Evolutionary conservation across 78 protist species (phyloP).

Genomic region (Dictyostelium brefeldianum): DNA sequence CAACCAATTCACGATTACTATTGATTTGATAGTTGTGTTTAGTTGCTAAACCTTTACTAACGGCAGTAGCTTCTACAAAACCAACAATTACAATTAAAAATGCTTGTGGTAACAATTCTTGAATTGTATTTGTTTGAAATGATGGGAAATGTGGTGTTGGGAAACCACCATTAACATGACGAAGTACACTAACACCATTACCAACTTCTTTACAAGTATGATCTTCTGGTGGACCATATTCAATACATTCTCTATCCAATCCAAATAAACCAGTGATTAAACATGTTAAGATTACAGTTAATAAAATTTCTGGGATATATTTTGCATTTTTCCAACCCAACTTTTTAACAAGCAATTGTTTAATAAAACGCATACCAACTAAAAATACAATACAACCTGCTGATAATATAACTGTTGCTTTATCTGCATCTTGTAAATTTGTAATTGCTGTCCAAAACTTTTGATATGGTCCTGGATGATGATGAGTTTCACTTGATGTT

Average conservation of each 20-base stretch:
- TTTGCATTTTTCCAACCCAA: conserved; percentile 61
- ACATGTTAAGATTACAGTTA: conserved; percentile 31
- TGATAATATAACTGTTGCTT: conserved; percentile 40
- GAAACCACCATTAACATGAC: conserved; percentile 61
- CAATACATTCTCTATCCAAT: neutral
- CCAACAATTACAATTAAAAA: conserved; percentile 61
- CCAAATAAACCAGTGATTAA: conserved; percentile 18
- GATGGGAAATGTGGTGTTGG: conserved; percentile 52
- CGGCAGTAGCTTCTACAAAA: conserved; percentile 83
- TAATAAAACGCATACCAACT: conserved; percentile 69
- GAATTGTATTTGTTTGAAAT: neutral
- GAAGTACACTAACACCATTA: conserved; percentile 18
- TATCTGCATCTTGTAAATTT: conserved; percentile 24
- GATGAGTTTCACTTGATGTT: neutral
- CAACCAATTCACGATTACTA: conserved; percentile 80
- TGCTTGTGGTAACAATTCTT: conserved; percentile 53
- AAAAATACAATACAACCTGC: conserved; percentile 61
- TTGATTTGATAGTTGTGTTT: conserved; percentile 73
- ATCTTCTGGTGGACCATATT: neutral
- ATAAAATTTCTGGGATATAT: conserved; percentile 76
- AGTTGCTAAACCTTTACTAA: conserved; percentile 68
- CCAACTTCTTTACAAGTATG: neutral
- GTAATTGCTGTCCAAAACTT: conserved; percentile 46
- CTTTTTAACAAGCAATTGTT: conserved; percentile 8
- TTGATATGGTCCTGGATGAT: conserved; percentile 62